Percentiles rank a stretch among this genome's conserved stretches.
These are phyloP conservation scores for Boletus rubescentipes DNA, from an alignment of 768 basidiomycete genomes.

Conservation along the genomic window DNA sequence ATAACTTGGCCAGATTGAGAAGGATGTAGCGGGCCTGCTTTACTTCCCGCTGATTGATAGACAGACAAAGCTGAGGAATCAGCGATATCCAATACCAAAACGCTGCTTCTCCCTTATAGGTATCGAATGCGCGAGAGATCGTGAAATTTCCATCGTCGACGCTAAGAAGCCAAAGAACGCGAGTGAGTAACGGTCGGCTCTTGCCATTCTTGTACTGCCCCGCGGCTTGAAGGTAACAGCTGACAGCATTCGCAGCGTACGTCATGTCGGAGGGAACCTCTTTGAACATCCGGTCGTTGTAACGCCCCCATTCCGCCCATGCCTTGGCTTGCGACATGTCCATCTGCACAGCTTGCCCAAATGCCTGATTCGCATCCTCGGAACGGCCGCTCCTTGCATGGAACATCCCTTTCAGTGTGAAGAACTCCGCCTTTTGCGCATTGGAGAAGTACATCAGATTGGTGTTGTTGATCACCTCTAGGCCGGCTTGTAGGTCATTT, in stretches of 20 bases:
- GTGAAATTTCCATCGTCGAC: slow-evolving; percentile 77
- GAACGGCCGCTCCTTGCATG: slow-evolving; percentile 80
- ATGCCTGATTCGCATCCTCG: slow-evolving; percentile 89
- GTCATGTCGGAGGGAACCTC: slow-evolving; percentile 72
- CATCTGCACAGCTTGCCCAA: slow-evolving; percentile 93
- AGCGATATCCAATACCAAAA: slow-evolving; percentile 99
- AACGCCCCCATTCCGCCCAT: slow-evolving; percentile 98
- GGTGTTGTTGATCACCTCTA: slow-evolving; percentile 99
- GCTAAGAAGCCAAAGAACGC: slow-evolving; percentile 95
- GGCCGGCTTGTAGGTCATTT: slow-evolving; percentile 86
- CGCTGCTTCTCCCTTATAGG: slow-evolving; percentile 93
- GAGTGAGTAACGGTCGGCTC: slow-evolving; percentile 84
- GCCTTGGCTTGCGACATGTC: slow-evolving; percentile 94
- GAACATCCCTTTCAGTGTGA: slow-evolving; percentile 98
- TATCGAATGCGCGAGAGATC: slow-evolving; percentile 83
- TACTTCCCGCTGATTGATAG: slow-evolving; percentile 87
- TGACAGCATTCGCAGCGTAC: slow-evolving; percentile 88
- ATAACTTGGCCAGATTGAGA: slow-evolving; percentile 84
- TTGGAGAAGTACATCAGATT: slow-evolving; percentile 97
- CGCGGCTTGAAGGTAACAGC: slow-evolving; percentile 96
- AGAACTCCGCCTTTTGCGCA: slow-evolving; percentile 96
- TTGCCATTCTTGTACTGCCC: slow-evolving; percentile 94
- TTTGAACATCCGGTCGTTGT: slow-evolving; percentile 91
- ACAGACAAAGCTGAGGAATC: slow-evolving; percentile 89
- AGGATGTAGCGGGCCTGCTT: slow-evolving; percentile 90